Percentiles rank a stretch among this genome's conserved stretches.
phyloP scores from a whole-genome alignment of 2,329 filamentous ascomycete species.

The Stachybotrys chartarum region DNA sequence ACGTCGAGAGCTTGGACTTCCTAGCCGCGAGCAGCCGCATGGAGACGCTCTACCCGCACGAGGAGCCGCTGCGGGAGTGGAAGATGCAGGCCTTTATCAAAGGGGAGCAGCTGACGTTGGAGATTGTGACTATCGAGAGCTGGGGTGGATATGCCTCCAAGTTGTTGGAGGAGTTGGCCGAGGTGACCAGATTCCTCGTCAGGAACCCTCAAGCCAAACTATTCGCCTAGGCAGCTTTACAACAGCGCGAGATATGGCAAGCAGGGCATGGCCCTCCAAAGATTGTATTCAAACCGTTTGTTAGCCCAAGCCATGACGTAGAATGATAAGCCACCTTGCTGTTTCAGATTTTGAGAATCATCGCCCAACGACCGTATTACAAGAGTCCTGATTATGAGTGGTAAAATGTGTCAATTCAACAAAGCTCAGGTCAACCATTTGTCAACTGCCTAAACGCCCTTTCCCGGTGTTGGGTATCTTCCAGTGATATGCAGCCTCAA shows the following conservation, averaged over 20 bases:
- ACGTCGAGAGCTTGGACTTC: conserved; percentile 48
- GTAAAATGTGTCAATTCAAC: neutral
- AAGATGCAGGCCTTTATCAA: conserved; percentile 55
- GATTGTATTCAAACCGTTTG: no score
- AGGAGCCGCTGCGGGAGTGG: conserved; percentile 48
- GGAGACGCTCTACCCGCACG: conserved; percentile 53
- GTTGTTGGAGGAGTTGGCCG: conserved; percentile 42
- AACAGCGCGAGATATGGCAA: no score
- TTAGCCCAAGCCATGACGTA: neutral
- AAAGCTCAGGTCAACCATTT: neutral
- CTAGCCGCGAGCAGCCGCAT: conserved; percentile 32
- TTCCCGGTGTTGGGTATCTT: neutral
- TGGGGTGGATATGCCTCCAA: conserved; percentile 44
- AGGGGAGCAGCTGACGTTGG: conserved; percentile 44
- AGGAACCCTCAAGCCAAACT: conserved; percentile 7
- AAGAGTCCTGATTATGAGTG: neutral
- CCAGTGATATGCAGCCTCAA: neutral
- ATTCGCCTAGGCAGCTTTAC: conserved; percentile 3
- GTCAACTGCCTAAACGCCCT: neutral
- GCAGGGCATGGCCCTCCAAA: no score
- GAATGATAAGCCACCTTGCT: neutral
- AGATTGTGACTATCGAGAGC: conserved; percentile 52
- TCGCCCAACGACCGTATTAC: no score
- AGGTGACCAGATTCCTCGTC: conserved; percentile 11
- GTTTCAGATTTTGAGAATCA: no score